phyloP scores from a whole-genome alignment of 2,329 filamentous ascomycete genomes.

The Microsporum ferrugineum region DNA sequence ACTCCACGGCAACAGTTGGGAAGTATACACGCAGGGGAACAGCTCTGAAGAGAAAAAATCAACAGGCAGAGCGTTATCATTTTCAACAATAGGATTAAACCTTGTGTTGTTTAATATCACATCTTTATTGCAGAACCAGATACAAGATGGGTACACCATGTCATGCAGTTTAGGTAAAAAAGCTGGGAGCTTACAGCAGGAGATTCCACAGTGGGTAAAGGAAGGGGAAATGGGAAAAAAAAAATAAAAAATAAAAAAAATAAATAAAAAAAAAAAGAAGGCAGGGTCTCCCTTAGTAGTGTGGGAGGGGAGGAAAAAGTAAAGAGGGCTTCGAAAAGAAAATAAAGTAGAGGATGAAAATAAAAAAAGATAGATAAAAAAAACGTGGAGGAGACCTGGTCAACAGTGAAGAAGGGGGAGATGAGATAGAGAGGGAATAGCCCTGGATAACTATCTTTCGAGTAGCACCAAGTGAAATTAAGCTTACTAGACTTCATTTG shows the following conservation, averaged over 20 bases:
- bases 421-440: not conserved
- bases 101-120: slow-evolving; percentile 4
- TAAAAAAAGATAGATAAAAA: not conserved
- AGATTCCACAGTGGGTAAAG: not conserved
- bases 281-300: slow-evolving; percentile 4
- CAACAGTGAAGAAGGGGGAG: not conserved
- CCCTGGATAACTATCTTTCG: slow-evolving; percentile 5
- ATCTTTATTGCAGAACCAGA: slow-evolving; percentile 4
- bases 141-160: slow-evolving; percentile 3
- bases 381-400: slow-evolving; percentile 10
- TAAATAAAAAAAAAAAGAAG: not conserved
- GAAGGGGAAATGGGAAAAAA: not conserved
- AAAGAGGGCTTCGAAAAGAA: not conserved
- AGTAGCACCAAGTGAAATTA: slow-evolving; percentile 17
- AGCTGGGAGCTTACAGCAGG: not conserved
- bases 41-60: not conserved
- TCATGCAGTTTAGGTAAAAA: slow-evolving; percentile 1
- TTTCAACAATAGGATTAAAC: slow-evolving; percentile 1
- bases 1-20: not conserved
- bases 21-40: slow-evolving; percentile 1
- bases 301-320: not conserved
- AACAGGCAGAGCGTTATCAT: not conserved
- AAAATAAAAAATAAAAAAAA: not conserved
- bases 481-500: slow-evolving; percentile 21
- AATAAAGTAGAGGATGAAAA: not conserved